phyloP scores from a whole-genome alignment of 345 rosid genomes.

The Luvunga scandens region DNA sequence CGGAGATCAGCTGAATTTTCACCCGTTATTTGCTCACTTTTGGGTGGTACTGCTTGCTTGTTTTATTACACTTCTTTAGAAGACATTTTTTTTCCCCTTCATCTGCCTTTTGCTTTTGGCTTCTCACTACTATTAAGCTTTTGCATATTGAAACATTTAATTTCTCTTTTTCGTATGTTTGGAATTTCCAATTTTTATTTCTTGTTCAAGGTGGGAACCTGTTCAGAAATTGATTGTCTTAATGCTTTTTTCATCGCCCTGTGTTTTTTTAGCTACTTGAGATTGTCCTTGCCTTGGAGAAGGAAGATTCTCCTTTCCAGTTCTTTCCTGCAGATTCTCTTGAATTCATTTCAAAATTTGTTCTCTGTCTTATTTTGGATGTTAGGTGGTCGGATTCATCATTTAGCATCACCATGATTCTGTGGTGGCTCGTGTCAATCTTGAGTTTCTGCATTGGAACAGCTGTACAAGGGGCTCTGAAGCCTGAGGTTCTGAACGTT shows the following conservation, averaged over 20 bases:
- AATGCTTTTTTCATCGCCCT: constrained; percentile 2
- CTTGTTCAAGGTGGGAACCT: not conserved
- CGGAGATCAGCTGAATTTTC: constrained; percentile 13
- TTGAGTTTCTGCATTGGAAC: constrained; percentile 32
- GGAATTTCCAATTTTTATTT: constrained; percentile 9
- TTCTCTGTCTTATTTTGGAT: constrained; percentile 10
- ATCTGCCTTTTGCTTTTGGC: constrained; percentile 4
- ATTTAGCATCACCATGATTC: constrained; percentile 37
- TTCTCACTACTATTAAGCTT: constrained; percentile 1
- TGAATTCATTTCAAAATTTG: not conserved
- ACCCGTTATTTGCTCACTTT: constrained; percentile 11
- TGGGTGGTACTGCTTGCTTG: constrained; percentile 10
- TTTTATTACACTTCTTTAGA: not conserved
- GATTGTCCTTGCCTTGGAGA: constrained; percentile 15
- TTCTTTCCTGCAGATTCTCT: not conserved
- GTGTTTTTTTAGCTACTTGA: not conserved
- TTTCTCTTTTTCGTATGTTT: constrained; percentile 7
- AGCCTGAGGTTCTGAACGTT: constrained; percentile 44
- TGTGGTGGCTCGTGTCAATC: constrained; percentile 39
- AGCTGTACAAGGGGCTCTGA: constrained; percentile 38
- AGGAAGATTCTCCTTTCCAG: not conserved
- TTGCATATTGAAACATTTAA: not conserved
- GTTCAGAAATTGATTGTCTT: not conserved
- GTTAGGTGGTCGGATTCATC: constrained; percentile 32
- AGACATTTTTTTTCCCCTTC: constrained; percentile 15